phyloP scores from a whole-genome alignment of 495 filamentous ascomycete genomes.

The Aspergillus steynii region DNA sequence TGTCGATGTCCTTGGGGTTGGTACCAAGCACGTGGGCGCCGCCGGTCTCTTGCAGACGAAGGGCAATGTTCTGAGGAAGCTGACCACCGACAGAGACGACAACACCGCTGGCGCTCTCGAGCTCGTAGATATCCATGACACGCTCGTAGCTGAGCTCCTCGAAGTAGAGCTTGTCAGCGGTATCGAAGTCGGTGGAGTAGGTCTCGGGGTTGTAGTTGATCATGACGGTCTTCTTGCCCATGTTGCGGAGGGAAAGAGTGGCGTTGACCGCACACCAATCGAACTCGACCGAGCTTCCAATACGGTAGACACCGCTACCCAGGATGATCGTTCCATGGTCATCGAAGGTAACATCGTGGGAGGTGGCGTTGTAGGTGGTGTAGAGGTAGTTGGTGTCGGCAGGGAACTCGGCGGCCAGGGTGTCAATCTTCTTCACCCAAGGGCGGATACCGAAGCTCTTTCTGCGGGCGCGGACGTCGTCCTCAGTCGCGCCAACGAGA shows the following conservation, averaged over 20 bases:
- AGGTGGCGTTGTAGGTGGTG: constrained; percentile 88
- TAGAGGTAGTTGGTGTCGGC: constrained; percentile 96
- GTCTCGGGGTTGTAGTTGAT: constrained; percentile 97
- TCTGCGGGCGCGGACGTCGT: constrained; percentile 80
- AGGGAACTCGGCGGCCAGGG: constrained; percentile 95
- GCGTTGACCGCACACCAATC: constrained; percentile 99
- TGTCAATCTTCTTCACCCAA: constrained; percentile 97
- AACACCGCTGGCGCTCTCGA: constrained; percentile 83
- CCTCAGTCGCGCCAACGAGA: constrained; percentile 90
- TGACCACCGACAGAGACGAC: constrained; percentile 98
- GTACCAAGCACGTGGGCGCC: constrained; percentile 93
- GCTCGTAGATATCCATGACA: constrained; percentile 90
- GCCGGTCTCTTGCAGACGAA: constrained; percentile 82
- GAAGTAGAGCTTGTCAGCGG: constrained; percentile 93
- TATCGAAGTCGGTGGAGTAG: constrained; percentile 93
- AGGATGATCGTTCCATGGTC: constrained; percentile 95
- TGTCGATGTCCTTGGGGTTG: constrained; percentile 98
- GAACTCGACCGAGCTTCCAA: constrained; percentile 96
- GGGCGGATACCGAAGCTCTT: constrained; percentile 83
- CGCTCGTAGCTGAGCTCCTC: constrained; percentile 97
- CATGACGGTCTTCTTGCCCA: constrained; percentile 95
- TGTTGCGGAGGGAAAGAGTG: constrained; percentile 85
- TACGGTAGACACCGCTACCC: constrained; percentile 95
- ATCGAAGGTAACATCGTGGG: constrained; percentile 80
- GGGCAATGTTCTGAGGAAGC: constrained; percentile 96